Conservation (phyloP, 768 basidiomycete genomes). For the Cystobasidium tubakii region DNA sequence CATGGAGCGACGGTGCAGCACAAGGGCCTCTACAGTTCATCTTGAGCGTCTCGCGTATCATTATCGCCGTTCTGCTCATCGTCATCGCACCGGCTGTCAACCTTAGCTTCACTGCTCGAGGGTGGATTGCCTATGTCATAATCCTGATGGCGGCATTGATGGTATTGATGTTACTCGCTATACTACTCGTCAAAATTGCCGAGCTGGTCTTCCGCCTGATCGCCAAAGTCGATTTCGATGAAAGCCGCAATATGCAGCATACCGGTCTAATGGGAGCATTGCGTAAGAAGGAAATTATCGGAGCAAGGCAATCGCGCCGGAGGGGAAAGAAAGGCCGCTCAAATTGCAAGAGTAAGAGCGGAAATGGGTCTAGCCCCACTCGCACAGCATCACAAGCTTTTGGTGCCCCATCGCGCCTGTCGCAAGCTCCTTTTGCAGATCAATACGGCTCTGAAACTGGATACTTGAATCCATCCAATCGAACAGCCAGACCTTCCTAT, state of each 20-base stretch:
- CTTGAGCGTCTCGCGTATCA: conserved; percentile 82
- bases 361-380: neutral
- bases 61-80: conserved; percentile 80
- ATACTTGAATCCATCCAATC: conserved; percentile 55
- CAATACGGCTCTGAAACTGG: conserved; percentile 62
- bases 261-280: conserved; percentile 82
- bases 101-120: conserved; percentile 69
- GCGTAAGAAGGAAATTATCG: conserved; percentile 58
- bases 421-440: conserved; percentile 50
- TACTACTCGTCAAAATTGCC: conserved; percentile 75
- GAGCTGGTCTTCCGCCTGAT: conserved; percentile 75
- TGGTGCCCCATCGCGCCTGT: conserved; percentile 37
- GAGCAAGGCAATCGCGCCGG: conserved; percentile 40
- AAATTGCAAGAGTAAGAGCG: conserved; percentile 30
- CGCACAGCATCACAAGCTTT: neutral
- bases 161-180: conserved; percentile 71
- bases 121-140: conserved; percentile 92
- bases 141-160: conserved; percentile 71
- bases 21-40: conserved; percentile 95
- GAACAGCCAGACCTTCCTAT: neutral
- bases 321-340: conserved; percentile 25
- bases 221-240: conserved; percentile 74
- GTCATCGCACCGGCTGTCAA: conserved; percentile 80
- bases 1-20: conserved; percentile 92
- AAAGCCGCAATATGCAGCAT: conserved; percentile 69